Base-by-base conservation (phyloP, 768 basidiomycete species). In the Ramaria rubella region DNA sequence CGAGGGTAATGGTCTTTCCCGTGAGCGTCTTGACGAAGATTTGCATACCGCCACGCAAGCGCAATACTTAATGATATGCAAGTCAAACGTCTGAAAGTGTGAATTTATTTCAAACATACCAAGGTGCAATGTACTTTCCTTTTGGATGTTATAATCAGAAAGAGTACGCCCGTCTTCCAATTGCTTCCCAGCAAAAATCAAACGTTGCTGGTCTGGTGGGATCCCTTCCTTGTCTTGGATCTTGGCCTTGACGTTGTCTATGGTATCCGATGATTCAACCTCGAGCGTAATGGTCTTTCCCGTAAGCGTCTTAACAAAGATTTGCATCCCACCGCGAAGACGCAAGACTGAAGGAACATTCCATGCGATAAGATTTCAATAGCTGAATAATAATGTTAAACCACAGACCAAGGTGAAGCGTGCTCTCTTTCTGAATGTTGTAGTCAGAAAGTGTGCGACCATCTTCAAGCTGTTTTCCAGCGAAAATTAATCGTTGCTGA, bases 161-260 rank as follows among this genome's bases (percentile, higher is more conserved):
- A 92, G 77, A 4, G 89, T 95, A 48, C 93, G 85, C 3, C 94
- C 94, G 66, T 96, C 94, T 70, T 95, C 93, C 27, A 96, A 81
- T 69, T 94, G 93, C 74, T 95, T 94, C 58, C 93, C 93, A 45
- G 93, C 93, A 61, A 94, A 95, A 76, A 95, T 95, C 21, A 95
- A 74, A 61, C 94, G 91, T 68, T 94, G 91, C 64, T 92, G 92
- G 72, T 93, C 90, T 29, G 91, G 93, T n/a, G 87, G 86, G 57
- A 89, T 89, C 23, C 65, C 64, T 58, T 69, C 68, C 62, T 69
- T 69, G 61, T 69, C 68, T 60, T 69, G 68, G 52, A 67, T 67
- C 65, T 75, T 75, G 54, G 71, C 66, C 64, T 73, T 73, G 64
- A 73, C 70, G 49, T 72, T 73, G 67, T 75, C 73, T 68, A 76